phyloP scores from a whole-genome alignment of 2,329 filamentous ascomycete species.

The Fusarium newnesense region DNA sequence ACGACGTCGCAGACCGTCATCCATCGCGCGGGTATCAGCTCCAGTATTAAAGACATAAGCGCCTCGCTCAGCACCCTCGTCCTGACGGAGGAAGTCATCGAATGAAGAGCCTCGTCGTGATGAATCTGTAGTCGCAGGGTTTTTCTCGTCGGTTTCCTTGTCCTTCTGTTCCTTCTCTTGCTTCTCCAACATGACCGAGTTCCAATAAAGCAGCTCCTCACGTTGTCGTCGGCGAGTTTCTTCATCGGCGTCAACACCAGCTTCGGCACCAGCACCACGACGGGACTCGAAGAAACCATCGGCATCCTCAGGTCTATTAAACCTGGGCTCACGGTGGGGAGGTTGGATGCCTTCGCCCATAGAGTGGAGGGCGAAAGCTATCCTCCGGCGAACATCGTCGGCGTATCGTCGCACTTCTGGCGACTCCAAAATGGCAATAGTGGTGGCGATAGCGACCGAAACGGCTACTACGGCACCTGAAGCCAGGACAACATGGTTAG shows the following conservation, averaged over 20 bases:
- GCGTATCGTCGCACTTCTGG: constrained; percentile 71
- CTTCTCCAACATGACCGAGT: constrained; percentile 64
- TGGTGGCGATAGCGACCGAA: constrained; percentile 66
- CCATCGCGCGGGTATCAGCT: constrained; percentile 53
- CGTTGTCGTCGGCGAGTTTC: constrained; percentile 69
- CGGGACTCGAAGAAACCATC: constrained; percentile 69
- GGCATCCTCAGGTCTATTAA: constrained; percentile 74
- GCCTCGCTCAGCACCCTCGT: constrained; percentile 62
- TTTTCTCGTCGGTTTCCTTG: constrained; percentile 25
- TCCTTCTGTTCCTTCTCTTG: constrained; percentile 48
- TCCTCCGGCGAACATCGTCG: constrained; percentile 69
- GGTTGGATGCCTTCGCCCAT: constrained; percentile 68
- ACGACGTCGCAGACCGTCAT: constrained; percentile 61
- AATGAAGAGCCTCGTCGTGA: constrained; percentile 57
- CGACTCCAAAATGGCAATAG: constrained; percentile 71
- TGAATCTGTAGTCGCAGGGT: not conserved
- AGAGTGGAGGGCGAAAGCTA: constrained; percentile 68
- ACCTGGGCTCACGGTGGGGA: constrained; percentile 61
- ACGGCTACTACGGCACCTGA: constrained; percentile 69
- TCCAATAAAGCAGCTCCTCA: constrained; percentile 75
- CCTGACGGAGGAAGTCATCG: constrained; percentile 67
- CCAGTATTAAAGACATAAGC: constrained; percentile 69
- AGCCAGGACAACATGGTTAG: constrained; percentile 65
- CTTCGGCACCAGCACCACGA: constrained; percentile 53
- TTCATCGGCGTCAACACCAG: constrained; percentile 70